Base-by-base conservation (phyloP, 345 rosid species). In the Rubroshorea leprosula region DNA sequence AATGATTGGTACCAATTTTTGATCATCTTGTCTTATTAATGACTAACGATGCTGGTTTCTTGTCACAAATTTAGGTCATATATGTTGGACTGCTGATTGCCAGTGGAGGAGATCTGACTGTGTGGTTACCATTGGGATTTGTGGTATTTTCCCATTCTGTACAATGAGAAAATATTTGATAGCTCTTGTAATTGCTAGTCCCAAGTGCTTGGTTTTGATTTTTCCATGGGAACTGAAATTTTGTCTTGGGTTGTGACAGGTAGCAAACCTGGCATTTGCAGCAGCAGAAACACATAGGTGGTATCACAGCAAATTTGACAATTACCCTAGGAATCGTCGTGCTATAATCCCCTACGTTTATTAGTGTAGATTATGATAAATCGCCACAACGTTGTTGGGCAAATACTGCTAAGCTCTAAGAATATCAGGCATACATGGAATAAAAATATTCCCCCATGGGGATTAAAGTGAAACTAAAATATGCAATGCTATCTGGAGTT, bases 211-310 rank as follows among this genome's bases (percentile, higher is more conserved):
- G 8, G 2, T 22, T 23, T 48, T 48, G 6, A 23, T 18, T 18
- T 6, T 14, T 10, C 2, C 16, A 15, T 23, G 16, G 23, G 23
- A 57, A n/a, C 23, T 23, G 54, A 29, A 17, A 25, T 23, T 22
- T 24, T 35, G 49, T 68, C n/a, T 18, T 47, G 31, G 35, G 29
- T 68, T 14, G 31, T 57, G 55, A 57, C 81, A 88, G 96, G 96
- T 80, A 56, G 80, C 72, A 4, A 91, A 88, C 77, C 77, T 86
- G 57, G 66, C 57, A 24, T 49, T 76, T 20, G 88, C 81, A 1
- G 96, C 92, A 29, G 75, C 74, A 52, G 92, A 91, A 70, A 84
- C 97, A 16, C 94, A 82, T 45, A 69, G 62, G 58, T 83, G 96
- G 97, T 83, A 85, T 68, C 75, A 50, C 16, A 62, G 44, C 19